Evolutionary conservation across 345 rosid genomes (phyloP).

Genomic region (Sapria himalayana): DNA sequence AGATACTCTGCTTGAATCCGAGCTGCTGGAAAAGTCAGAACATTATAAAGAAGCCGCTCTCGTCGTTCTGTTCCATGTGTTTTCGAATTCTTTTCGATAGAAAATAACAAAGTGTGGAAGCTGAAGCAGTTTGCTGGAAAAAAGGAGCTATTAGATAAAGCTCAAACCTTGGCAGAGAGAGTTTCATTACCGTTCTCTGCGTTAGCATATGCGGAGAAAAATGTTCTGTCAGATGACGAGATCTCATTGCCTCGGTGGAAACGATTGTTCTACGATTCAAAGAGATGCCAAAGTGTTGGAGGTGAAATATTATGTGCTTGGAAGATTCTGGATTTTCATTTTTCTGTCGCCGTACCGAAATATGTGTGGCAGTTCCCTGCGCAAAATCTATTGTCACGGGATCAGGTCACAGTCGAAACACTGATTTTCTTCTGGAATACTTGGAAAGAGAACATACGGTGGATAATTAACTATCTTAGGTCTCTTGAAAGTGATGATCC

Average conservation of each 20-base stretch:
- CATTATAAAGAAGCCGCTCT: slow-evolving; percentile 14
- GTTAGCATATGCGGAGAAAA: slow-evolving; percentile 12
- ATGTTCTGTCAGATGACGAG: slow-evolving; percentile 9
- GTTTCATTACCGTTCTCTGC: slow-evolving; percentile 11
- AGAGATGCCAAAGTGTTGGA: slow-evolving; percentile 8
- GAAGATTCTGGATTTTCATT: background rate
- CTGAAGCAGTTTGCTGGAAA: slow-evolving; percentile 14
- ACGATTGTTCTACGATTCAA: slow-evolving; percentile 14
- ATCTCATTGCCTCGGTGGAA: slow-evolving; percentile 10
- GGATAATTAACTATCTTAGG: background rate
- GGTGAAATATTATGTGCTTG: slow-evolving; percentile 18
- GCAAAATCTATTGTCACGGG: background rate
- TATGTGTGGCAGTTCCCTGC: background rate
- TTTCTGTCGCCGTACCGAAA: background rate
- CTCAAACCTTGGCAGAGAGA: slow-evolving; percentile 14
- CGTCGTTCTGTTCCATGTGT: slow-evolving; percentile 15
- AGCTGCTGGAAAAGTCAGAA: slow-evolving; percentile 17
- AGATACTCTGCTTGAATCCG: slow-evolving; percentile 14
- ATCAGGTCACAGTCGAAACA: background rate
- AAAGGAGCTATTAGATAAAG: slow-evolving; percentile 18
- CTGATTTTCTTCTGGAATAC: slow-evolving; percentile 4
- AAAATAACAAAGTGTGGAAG: slow-evolving; percentile 27
- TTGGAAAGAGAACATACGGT: slow-evolving; percentile 2
- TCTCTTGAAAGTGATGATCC: too few species aligned
- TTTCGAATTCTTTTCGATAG: slow-evolving; percentile 24